Evolutionary conservation across 31 red algal genomes (phyloP), one percentile per base, ranked within the genome.

Genomic region (Bonnemaisonia californica): DNA sequence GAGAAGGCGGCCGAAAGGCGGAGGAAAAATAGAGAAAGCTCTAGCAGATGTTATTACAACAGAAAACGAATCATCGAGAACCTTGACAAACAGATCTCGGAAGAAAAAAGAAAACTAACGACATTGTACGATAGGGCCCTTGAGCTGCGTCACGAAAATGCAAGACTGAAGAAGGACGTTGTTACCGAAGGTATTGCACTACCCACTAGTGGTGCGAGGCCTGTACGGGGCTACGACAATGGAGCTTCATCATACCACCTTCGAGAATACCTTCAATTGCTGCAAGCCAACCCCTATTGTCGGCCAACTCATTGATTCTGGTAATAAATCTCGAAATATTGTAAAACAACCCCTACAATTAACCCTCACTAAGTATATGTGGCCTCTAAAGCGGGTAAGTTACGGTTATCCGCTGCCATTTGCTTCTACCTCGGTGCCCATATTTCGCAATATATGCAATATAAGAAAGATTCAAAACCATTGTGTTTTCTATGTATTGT

Each of bases 11-110:
- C 76, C 19, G 87, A 90, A 60, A 68, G 87, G 57, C 66, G 87
- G 32, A 48, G 87, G 28, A 81, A 69, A 67, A 90, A 90, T 51
- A 67, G 87, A 18, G 87, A 90, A 41, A 76, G 68, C 41, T 90
- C 87, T 0, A 90, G 87, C 56, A 62, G 78, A 13, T 90, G 87
- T 45, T 90, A 90, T 42, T 90, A 90, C 61, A 90, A 90, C 27
- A 63, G 87, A 33, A 90, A 90, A 34, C 68, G 78, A 57, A 78
- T 83, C 29, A 82, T 82, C 30, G 66, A 90, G 59, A 56, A 48
- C 21, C 42, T 90, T 13, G 77, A 82, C 34, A 61, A 28, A 16
- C 69, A 77, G 16, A 73, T 90, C 23, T 61, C 57, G 11, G 68
- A 40, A 11, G 87, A 81, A 69, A 90, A 90, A 61, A 31, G 60